Evolutionary conservation across 73 alveolate species (phyloP).

Genomic region (Paramecium sonneborni): DNA sequence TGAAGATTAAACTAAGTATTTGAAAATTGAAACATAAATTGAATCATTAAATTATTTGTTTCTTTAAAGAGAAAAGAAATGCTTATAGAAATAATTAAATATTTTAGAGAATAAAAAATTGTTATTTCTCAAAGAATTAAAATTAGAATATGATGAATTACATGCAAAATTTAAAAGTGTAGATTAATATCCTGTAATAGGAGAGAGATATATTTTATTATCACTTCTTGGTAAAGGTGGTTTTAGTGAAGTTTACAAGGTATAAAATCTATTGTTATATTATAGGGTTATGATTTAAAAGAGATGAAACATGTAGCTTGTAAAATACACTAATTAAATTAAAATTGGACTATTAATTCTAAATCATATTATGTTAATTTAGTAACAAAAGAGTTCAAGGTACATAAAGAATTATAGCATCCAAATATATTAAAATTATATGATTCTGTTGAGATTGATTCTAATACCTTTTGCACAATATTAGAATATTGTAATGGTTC

Average conservation of each 20-base stretch:
- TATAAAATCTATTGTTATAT: not conserved
- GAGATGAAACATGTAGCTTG: conserved; percentile 73
- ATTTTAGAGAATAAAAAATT: conserved; percentile 78
- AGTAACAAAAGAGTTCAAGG: conserved; percentile 83
- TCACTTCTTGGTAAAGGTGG: conserved; percentile 76
- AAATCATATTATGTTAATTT: conserved; percentile 77
- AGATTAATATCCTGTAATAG: conserved; percentile 66
- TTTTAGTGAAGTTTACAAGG: conserved; percentile 78
- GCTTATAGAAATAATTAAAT: conserved; percentile 69
- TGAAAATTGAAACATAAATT: not conserved
- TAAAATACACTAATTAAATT: conserved; percentile 70
- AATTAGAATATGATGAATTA: conserved; percentile 76
- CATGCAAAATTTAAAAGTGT: not conserved
- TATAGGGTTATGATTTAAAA: conserved; percentile 69
- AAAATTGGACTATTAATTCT: conserved; percentile 63
- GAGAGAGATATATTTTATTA: conserved; percentile 66
- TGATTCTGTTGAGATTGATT: conserved; percentile 89
- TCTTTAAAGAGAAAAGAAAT: conserved; percentile 73
- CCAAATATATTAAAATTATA: conserved; percentile 80
- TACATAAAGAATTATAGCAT: conserved; percentile 79
- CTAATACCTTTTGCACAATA: conserved; percentile 84
- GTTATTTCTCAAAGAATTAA: conserved; percentile 70
- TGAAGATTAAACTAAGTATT: not conserved
- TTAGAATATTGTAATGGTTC: conserved; percentile 89
- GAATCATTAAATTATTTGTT: conserved; percentile 65